Evolutionary conservation across 768 basidiomycete genomes (phyloP).

Genomic region (Leccinum ochraceum): DNA sequence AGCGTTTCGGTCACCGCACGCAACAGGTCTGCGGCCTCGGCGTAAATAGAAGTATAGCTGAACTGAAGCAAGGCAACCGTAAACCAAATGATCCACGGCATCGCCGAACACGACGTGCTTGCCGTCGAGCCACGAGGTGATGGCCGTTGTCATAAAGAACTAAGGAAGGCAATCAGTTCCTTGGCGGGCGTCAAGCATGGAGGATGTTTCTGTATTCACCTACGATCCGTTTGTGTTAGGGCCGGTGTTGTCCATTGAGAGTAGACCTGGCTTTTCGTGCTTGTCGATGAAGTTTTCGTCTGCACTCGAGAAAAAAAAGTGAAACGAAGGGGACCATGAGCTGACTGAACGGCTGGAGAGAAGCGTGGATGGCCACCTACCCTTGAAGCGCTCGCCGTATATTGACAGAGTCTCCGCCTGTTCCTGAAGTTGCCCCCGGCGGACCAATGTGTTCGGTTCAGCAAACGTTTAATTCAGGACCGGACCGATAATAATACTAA

Average conservation of each 20-base stretch:
- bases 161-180: slow-evolving; percentile 20
- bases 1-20: slow-evolving; percentile 65
- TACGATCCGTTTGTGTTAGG: slow-evolving; percentile 81
- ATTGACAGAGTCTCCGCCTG: slow-evolving; percentile 75
- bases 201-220: slow-evolving; percentile 32
- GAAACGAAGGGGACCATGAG: neutral
- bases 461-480: too few species aligned
- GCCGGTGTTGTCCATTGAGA: slow-evolving; percentile 91
- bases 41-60: slow-evolving; percentile 67
- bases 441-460: too few species aligned
- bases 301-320: slow-evolving; percentile 15
- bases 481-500: too few species aligned
- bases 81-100: slow-evolving; percentile 58
- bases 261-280: slow-evolving; percentile 63
- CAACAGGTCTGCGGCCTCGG: slow-evolving; percentile 69
- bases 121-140: slow-evolving; percentile 59
- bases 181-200: neutral
- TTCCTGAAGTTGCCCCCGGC: slow-evolving; percentile 84
- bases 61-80: slow-evolving; percentile 82
- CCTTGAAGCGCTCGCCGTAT: slow-evolving; percentile 77
- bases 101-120: slow-evolving; percentile 20
- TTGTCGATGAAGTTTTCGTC: slow-evolving; percentile 72
- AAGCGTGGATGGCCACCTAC: slow-evolving; percentile 39
- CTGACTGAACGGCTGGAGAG: neutral
- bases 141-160: slow-evolving; percentile 79